These are phyloP conservation scores for Dictyostelium intermedium DNA, from an alignment of 78 protist genomes.

Conservation along the genomic window DNA sequence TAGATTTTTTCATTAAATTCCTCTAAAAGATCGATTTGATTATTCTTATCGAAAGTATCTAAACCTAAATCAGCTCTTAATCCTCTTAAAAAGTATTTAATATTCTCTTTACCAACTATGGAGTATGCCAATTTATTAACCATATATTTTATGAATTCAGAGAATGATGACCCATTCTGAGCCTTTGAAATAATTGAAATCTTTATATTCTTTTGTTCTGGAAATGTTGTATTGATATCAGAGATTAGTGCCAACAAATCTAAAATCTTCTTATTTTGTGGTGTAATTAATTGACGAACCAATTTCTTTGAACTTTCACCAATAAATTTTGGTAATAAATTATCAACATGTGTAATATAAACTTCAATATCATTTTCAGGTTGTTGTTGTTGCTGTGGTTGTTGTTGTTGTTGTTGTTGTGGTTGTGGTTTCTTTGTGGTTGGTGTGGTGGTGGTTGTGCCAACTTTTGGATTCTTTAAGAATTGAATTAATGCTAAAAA, in stretches of 20 bases:
- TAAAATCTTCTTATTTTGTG: slow-evolving; percentile 9
- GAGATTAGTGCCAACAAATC: not conserved
- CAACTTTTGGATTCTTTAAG: not conserved
- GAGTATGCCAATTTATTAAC: not conserved
- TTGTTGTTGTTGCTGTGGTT: not conserved
- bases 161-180: not conserved
- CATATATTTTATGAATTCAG: slow-evolving; percentile 35
- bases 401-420: not conserved
- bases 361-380: slow-evolving; percentile 14
- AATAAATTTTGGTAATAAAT: slow-evolving; percentile 24
- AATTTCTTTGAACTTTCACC: slow-evolving; percentile 28
- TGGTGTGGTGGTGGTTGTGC: not conserved
- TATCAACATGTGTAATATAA: slow-evolving; percentile 12
- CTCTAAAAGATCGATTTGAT: not conserved
- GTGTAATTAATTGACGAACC: not conserved
- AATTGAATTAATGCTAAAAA: not conserved
- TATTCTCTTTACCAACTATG: not conserved
- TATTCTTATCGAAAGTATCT: not conserved
- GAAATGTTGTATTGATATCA: slow-evolving; percentile 16
- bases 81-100: not conserved
- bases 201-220: slow-evolving; percentile 32
- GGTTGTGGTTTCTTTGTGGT: not conserved
- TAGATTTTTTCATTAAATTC: slow-evolving; percentile 14
- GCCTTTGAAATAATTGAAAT: not conserved
- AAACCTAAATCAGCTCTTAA: not conserved